phyloP scores from a whole-genome alignment of 768 basidiomycete genomes.

The Amanita phalloides region DNA sequence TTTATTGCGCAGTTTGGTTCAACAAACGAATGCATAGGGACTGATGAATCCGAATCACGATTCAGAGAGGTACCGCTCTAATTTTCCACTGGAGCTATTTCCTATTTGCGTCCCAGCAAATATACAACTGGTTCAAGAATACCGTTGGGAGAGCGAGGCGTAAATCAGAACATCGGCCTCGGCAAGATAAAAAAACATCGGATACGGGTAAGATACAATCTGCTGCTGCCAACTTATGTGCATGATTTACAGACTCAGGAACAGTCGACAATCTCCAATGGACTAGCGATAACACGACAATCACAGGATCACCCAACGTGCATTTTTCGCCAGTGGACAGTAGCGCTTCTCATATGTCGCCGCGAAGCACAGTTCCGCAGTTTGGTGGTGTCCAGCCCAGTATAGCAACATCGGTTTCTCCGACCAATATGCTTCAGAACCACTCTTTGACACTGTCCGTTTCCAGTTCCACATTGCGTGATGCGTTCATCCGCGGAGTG shows the following conservation, averaged over 20 bases:
- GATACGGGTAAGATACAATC: conserved; percentile 32
- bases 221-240: not conserved
- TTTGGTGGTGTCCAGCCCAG: not conserved
- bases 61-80: conserved; percentile 43
- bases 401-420: not conserved
- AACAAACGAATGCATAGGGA: conserved; percentile 39
- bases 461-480: conserved; percentile 27
- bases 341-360: not conserved
- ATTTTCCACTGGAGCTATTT: not conserved
- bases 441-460: conserved; percentile 16
- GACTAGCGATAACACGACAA: not conserved
- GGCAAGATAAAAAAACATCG: conserved; percentile 38
- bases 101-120: conserved; percentile 32
- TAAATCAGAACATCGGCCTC: conserved; percentile 44
- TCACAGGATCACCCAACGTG: not conserved
- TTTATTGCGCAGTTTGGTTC: conserved; percentile 51
- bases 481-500: conserved; percentile 35
- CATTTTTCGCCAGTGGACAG: conserved; percentile 5
- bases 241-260: conserved; percentile 8
- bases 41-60: conserved; percentile 47
- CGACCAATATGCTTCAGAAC: conserved; percentile 10
- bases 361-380: not conserved
- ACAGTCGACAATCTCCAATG: conserved; percentile 15
- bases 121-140: conserved; percentile 70
- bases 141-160: conserved; percentile 51